These are phyloP conservation scores for Aspergillus sparsus DNA, from an alignment of 495 filamentous ascomycete genomes.

Conservation along the genomic window DNA sequence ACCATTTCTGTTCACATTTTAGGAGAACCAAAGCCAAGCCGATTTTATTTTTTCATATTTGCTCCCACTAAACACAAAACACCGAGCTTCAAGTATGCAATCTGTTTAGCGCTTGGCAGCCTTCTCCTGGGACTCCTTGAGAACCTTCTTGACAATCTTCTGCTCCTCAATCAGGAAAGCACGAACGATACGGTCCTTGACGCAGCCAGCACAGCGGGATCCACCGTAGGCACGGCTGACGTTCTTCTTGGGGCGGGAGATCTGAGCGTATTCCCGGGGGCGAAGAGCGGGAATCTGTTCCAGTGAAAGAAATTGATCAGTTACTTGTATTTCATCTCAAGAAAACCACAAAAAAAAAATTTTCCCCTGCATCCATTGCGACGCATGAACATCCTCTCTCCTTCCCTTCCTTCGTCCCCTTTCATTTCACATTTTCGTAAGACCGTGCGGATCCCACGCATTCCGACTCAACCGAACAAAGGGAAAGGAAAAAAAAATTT, in stretches of 20 bases:
- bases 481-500: background rate
- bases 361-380: background rate
- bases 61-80: slow-evolving; percentile 44
- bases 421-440: background rate
- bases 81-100: slow-evolving; percentile 42
- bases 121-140: slow-evolving; percentile 92
- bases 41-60: slow-evolving; percentile 43
- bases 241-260: slow-evolving; percentile 98
- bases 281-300: slow-evolving; percentile 90
- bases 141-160: slow-evolving; percentile 99
- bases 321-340: slow-evolving; percentile 13
- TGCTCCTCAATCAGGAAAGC: slow-evolving; percentile 99
- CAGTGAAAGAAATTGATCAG: slow-evolving; percentile 25
- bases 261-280: slow-evolving; percentile 91
- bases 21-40: slow-evolving; percentile 28
- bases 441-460: background rate
- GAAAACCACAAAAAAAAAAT: background rate
- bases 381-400: background rate
- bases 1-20: slow-evolving; percentile 30
- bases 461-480: background rate
- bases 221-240: slow-evolving; percentile 98
- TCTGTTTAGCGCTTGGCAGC: slow-evolving; percentile 51
- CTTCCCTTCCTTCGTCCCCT: background rate
- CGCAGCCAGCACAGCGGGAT: slow-evolving; percentile 96
- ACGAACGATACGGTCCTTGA: slow-evolving; percentile 94